phyloP scores from a whole-genome alignment of 2,329 filamentous ascomycete genomes.

The Sporothrix mexicana region DNA sequence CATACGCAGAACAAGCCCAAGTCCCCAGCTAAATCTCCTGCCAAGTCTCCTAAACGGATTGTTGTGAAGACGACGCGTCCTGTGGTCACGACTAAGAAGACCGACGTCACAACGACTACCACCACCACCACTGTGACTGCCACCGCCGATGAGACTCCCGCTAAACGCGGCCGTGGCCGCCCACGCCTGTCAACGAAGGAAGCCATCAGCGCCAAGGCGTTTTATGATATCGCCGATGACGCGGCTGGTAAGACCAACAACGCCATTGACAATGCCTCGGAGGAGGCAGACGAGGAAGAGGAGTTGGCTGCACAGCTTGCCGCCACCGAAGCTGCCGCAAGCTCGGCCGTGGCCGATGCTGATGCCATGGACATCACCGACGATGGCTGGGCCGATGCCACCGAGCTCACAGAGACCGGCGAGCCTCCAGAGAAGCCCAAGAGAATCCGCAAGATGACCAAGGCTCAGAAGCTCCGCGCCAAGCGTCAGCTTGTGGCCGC shows the following conservation, averaged over 20 bases:
- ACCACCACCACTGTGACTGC: background rate
- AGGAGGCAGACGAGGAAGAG: slow-evolving; percentile 21
- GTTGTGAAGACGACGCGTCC: background rate
- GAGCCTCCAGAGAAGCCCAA: background rate
- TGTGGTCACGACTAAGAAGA: background rate
- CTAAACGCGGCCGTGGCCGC: background rate
- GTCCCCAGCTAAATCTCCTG: background rate
- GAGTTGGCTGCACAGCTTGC: slow-evolving; percentile 31
- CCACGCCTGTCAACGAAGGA: background rate
- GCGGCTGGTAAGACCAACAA: background rate
- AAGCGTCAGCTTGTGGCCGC: slow-evolving; percentile 21
- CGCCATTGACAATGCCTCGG: background rate
- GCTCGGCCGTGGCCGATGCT: background rate
- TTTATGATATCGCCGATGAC: background rate
- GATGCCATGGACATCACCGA: background rate
- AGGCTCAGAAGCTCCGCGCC: slow-evolving; percentile 17
- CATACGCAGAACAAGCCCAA: too few relatives aligned
- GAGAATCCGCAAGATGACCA: slow-evolving; percentile 4
- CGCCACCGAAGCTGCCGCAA: background rate
- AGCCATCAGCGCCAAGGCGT: background rate
- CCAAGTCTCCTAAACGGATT: background rate
- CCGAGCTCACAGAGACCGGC: background rate
- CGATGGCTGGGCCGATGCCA: background rate
- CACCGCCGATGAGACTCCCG: background rate
- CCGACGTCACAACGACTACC: background rate